phyloP scores from a whole-genome alignment of 2,329 filamentous ascomycete species.

The Lasiodiplodia sp. region DNA sequence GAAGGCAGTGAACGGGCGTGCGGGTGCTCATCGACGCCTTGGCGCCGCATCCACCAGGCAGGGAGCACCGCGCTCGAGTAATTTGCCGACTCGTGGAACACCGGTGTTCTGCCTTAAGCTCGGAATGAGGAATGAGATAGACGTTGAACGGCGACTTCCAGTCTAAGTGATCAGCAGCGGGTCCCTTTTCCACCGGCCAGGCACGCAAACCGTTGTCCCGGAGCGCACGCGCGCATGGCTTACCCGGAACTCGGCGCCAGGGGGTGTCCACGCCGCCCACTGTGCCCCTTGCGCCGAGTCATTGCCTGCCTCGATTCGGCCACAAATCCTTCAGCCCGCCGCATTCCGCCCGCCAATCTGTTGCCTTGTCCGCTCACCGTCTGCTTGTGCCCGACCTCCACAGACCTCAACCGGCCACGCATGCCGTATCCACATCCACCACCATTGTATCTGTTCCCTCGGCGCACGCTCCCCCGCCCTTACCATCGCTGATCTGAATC shows the following conservation, averaged over 20 bases:
- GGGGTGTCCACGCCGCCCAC: neutral
- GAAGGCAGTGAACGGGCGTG: neutral
- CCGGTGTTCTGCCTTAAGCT: neutral
- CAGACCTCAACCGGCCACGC: neutral
- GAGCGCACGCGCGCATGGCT: neutral
- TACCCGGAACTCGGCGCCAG: slow-evolving; percentile 9
- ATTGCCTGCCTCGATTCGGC: neutral
- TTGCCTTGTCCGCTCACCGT: neutral
- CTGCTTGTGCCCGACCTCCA: neutral
- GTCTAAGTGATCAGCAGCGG: slow-evolving; percentile 1
- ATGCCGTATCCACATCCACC: neutral
- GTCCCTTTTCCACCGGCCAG: slow-evolving; percentile 1
- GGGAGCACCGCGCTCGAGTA: neutral
- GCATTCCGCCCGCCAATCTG: neutral
- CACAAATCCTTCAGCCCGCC: neutral
- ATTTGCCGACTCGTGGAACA: neutral
- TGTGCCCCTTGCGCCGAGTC: slow-evolving; percentile 14
- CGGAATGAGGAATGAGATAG: neutral
- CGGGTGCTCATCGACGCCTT: slow-evolving; percentile 11
- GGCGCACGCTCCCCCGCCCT: neutral
- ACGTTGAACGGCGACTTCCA: slow-evolving; percentile 3
- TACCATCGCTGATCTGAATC: slow-evolving; percentile 15
- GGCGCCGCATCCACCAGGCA: slow-evolving; percentile 10
- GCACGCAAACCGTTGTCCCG: neutral
- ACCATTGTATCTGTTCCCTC: neutral